Percentiles rank a stretch among this genome's conserved stretches.
These are phyloP conservation scores for Meira nashicola DNA, from an alignment of 1,284 basidiomycete species.

Conservation along the genomic window DNA sequence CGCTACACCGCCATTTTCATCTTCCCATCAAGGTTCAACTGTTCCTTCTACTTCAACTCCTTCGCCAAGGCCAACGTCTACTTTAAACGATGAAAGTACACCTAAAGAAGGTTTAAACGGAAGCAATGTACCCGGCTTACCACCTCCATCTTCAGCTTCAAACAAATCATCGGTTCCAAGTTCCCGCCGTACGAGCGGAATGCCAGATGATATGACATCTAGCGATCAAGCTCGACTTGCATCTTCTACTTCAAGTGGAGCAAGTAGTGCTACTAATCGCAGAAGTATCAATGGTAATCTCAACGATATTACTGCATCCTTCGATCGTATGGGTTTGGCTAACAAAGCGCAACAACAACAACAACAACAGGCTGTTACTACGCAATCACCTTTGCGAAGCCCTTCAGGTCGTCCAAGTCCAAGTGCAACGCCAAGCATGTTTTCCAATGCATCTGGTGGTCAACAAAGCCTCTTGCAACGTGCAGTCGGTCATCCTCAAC, in stretches of 20 bases:
- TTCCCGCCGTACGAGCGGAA: constrained; percentile 20
- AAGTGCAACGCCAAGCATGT: neutral
- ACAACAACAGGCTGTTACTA: neutral
- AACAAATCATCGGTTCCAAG: constrained; percentile 18
- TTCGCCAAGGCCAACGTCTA: neutral
- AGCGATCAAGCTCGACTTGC: constrained; percentile 4
- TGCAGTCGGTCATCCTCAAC: neutral
- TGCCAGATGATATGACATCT: constrained; percentile 2
- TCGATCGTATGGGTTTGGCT: constrained; percentile 13
- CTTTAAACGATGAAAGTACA: constrained; percentile 7
- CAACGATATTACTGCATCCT: constrained; percentile 15
- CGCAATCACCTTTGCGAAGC: neutral
- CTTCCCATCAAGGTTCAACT: too few relatives aligned
- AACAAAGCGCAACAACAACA: neutral
- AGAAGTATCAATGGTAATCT: constrained; percentile 4
- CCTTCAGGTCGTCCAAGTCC: constrained; percentile 14
- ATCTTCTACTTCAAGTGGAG: neutral
- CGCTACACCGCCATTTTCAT: too few relatives aligned
- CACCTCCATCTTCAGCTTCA: constrained; percentile 4
- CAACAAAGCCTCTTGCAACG: constrained; percentile 12
- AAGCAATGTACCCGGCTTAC: constrained; percentile 22
- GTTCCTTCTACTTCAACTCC: neutral
- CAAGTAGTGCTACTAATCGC: neutral
- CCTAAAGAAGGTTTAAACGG: constrained; percentile 23
- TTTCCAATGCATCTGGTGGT: neutral